phyloP scores from a whole-genome alignment of 768 basidiomycete genomes.

The Rhizopogon roseolus region DNA sequence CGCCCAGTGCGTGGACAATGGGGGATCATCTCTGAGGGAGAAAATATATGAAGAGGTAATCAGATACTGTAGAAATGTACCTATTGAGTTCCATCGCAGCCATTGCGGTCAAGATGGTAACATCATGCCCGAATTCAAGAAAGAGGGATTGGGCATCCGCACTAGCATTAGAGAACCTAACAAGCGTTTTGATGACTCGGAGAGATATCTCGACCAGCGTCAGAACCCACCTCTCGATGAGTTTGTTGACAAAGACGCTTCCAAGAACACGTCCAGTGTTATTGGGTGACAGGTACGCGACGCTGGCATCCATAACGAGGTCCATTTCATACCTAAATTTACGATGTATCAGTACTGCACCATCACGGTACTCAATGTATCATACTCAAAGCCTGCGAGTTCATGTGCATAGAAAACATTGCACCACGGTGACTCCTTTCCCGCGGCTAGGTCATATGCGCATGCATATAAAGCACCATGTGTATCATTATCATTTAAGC shows the following conservation, averaged over 20 bases:
- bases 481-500: conserved; percentile 29
- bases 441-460: conserved; percentile 36
- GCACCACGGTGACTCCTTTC: conserved; percentile 36
- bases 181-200: not conserved
- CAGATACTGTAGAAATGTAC: conserved; percentile 7
- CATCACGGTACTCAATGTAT: not conserved
- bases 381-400: conserved; percentile 32
- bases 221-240: conserved; percentile 31
- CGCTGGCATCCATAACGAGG: conserved; percentile 32
- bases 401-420: conserved; percentile 30
- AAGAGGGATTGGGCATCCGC: conserved; percentile 28
- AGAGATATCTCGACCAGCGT: not conserved
- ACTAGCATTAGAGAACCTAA: conserved; percentile 30
- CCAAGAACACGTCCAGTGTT: conserved; percentile 32
- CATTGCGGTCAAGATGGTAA: conserved; percentile 33
- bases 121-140: conserved; percentile 41
- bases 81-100: conserved; percentile 31
- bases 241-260: conserved; percentile 33
- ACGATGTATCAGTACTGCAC: not conserved
- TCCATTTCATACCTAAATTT: conserved; percentile 33
- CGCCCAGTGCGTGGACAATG: conserved; percentile 23
- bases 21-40: conserved; percentile 19
- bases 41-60: not conserved
- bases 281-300: conserved; percentile 29
- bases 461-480: conserved; percentile 39